Conservation (phyloP, 2,329 filamentous ascomycete species). For the Penicillium janthinellum region DNA sequence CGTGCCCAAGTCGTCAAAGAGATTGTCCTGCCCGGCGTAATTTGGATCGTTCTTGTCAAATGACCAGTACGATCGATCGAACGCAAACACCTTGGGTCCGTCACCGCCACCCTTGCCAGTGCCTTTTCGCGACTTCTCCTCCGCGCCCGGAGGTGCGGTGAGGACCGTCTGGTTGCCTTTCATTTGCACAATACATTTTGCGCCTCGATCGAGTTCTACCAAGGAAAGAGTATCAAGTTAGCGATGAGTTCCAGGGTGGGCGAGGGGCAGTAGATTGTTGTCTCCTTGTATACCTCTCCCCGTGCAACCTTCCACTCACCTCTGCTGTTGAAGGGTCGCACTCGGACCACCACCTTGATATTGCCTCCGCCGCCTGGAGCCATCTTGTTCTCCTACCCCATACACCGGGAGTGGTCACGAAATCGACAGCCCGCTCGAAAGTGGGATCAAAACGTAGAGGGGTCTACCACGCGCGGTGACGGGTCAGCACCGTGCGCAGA, state of each 20-base stretch:
- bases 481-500: conserved; percentile 33
- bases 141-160: conserved; percentile 66
- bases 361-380: conserved; percentile 80
- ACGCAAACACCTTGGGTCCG: conserved; percentile 84
- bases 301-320: conserved; percentile 56
- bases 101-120: conserved; percentile 64
- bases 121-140: conserved; percentile 54
- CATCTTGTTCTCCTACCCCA: conserved; percentile 54
- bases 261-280: neutral
- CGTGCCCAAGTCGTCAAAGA: conserved; percentile 84
- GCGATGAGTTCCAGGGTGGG: neutral
- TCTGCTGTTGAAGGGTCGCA: conserved; percentile 93
- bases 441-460: conserved; percentile 10
- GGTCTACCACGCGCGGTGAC: conserved; percentile 25
- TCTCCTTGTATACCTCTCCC: neutral
- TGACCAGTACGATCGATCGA: conserved; percentile 98
- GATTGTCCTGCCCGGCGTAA: conserved; percentile 86
- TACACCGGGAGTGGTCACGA: conserved; percentile 31
- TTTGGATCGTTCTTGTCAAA: conserved; percentile 79
- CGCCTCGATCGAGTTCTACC: conserved; percentile 80
- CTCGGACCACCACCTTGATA: conserved; percentile 99
- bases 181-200: conserved; percentile 98
- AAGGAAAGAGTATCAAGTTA: conserved; percentile 12
- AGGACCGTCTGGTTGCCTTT: conserved; percentile 88
- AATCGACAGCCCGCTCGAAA: conserved; percentile 13